Evolutionary conservation across 495 filamentous ascomycete genomes (phyloP), one percentile per base, ranked within the genome.

Genomic region (Xylaria venustula): DNA sequence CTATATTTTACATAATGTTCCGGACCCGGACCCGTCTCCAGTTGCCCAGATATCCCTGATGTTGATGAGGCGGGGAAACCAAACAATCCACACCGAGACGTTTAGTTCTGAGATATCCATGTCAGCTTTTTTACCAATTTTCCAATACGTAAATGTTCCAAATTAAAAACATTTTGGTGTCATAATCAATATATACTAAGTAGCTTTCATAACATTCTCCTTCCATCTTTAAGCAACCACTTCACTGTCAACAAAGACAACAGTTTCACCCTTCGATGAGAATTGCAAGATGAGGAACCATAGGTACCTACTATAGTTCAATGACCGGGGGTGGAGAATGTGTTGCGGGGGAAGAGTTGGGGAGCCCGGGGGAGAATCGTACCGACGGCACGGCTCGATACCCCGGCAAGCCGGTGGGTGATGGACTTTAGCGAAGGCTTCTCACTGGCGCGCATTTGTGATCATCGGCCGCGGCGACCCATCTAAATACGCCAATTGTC

Each of bases 281-380:
- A n/a, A n/a, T n/a, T n/a, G n/a, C n/a, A n/a, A n/a, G n/a, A n/a
- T n/a, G n/a, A n/a, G n/a, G n/a, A n/a, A n/a, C n/a, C n/a, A n/a
- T n/a, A n/a, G n/a, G n/a, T n/a, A n/a, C n/a, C n/a, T 11, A 34
- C 11, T 34, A 34, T 34, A 5, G 30, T 34, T 34, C 30, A 34
- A 40, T 40, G 37, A 40, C 15, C 14, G 14, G 14, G 37, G 14
- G 53, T 58, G 64, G 57, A 36, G 45, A 47, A 63, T 36, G 44
- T n/a, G 15, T 44, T 54, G 51, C 51, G 51, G 53, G 40, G 53
- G 15, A 44, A 20, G 19, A 45, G 60, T 50, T 62, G 64, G 64
- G 47, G 62, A 64, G 64, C 58, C n/a, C 67, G 64, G 67, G 55
- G 48, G 58, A 64, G 60, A 48, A 77, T 58, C 57, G 54, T 48